Evolutionary conservation across 768 basidiomycete genomes (phyloP), one percentile per base, ranked within the genome.

Genomic region (Collybia mongolica): DNA sequence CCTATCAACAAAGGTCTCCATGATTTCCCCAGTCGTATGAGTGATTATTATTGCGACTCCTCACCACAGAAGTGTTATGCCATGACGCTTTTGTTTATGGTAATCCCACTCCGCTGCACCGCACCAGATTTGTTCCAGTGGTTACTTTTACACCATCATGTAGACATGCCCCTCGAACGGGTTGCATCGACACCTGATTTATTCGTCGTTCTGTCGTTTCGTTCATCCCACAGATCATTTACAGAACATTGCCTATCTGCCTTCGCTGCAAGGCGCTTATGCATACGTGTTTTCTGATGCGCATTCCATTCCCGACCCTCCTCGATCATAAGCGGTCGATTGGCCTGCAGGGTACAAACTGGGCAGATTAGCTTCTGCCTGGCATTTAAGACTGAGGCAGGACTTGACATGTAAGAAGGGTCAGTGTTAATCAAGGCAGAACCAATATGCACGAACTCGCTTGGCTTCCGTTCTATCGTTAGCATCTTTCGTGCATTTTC

Each of bases 271-370:
- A 78, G 64, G n/a, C 74, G 70, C 55, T 72, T 74, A 61, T 91
- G 89, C 8, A 64, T 41, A 15, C 80, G 78, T 6, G 81, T 82
- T n/a, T 66, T 67, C 28, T 71, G 64, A 62, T 93, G 90, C 1
- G 64, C 66, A 1, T 74, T 70, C 83, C 87, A 86, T 54, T 75
- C 70, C 23, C 55, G 46, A 11, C 72, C 74, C 60, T 76, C 73
- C 53, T 80, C 76, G 12, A 89, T 78, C 67, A 93, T 79, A 73
- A 88, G 78, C 12, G 90, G 90, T 20, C 74, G 72, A 18, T 74
- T 65, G 2, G 72, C 58, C 48, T 88, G 70, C 3, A 61, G 48
- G 7, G 90, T 90, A 58, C 90, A 93, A 8, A 75, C 63, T 2
- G 74, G 59, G 62, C 90, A 93, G 3, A 81, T 67, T 5, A 76